phyloP scores from a whole-genome alignment of 2,329 filamentous ascomycete genomes.

The Colletotrichum sp. region DNA sequence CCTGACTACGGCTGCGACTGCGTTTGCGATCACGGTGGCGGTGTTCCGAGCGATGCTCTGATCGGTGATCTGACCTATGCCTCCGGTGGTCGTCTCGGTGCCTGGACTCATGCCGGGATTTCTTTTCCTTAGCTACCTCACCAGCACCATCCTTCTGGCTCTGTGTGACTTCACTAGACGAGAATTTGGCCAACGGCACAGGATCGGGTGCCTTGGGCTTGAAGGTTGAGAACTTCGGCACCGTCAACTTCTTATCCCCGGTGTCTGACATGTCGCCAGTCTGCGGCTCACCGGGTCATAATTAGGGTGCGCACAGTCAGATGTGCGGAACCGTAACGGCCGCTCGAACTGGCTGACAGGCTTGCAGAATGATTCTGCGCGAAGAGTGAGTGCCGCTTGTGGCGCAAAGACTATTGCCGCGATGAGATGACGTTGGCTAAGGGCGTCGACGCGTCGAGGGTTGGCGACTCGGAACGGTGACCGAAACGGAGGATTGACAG shows the following conservation, averaged over 20 bases:
- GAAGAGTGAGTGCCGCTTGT: background rate
- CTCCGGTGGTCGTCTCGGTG: slow-evolving; percentile 20
- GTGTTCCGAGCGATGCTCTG: background rate
- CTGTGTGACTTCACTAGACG: background rate
- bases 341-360: background rate
- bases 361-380: background rate
- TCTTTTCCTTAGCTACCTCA: slow-evolving; percentile 6
- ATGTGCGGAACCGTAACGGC: background rate
- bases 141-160: background rate
- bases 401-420: background rate
- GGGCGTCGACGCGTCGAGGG: background rate
- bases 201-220: slow-evolving; percentile 49
- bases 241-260: slow-evolving; percentile 24
- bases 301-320: background rate
- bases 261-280: slow-evolving; percentile 4
- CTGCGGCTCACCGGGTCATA: slow-evolving; percentile 9
- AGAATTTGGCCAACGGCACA: slow-evolving; percentile 18
- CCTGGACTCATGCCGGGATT: slow-evolving; percentile 20
- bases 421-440: background rate
- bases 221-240: slow-evolving; percentile 81
- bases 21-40: slow-evolving; percentile 2
- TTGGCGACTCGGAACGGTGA: background rate
- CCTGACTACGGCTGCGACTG: background rate
- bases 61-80: background rate
- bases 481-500: background rate